A percentile compares a stretch with the other conserved stretches of the same genome.
Evolutionary conservation across 768 basidiomycete genomes (phyloP).

Genomic region (Lactarius psammicola): DNA sequence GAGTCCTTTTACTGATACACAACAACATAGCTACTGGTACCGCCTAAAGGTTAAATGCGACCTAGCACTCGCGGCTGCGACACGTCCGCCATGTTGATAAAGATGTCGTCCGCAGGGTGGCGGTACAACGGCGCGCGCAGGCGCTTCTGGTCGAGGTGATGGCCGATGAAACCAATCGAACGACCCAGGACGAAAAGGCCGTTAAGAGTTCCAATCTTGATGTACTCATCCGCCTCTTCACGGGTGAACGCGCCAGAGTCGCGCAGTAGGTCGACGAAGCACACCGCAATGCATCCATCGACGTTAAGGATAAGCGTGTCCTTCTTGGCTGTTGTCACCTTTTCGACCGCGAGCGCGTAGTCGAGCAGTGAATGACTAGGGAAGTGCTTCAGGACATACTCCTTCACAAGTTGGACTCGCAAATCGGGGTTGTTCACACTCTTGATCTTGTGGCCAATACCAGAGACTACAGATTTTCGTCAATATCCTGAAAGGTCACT

Average conservation of each 20-base stretch:
- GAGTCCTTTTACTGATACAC: conserved; percentile 18
- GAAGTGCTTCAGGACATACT: conserved; percentile 95
- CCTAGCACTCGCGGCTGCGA: conserved; percentile 78
- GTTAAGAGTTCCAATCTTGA: conserved; percentile 94
- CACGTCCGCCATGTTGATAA: conserved; percentile 89
- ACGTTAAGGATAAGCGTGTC: conserved; percentile 97
- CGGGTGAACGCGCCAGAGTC: conserved; percentile 92
- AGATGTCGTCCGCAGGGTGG: conserved; percentile 93
- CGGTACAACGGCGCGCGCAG: conserved; percentile 91
- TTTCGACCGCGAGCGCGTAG: conserved; percentile 95
- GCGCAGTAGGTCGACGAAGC: conserved; percentile 91
- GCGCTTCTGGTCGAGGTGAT: conserved; percentile 95
- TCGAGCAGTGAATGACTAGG: conserved; percentile 90
- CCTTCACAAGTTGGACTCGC: conserved; percentile 91
- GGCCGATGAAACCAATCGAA: conserved; percentile 96
- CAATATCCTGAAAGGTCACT: conserved; percentile 9
- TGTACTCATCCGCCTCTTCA: conserved; percentile 97
- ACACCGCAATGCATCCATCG: conserved; percentile 93
- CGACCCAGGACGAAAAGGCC: conserved; percentile 97
- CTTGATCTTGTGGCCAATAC: conserved; percentile 99
- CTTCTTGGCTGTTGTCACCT: conserved; percentile 97
- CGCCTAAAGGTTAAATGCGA: conserved; percentile 32
- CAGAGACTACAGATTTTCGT: conserved; percentile 59
- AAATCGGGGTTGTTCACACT: conserved; percentile 94
- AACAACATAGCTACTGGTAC: conserved; percentile 11